phyloP scores from a whole-genome alignment of 257 asterid species.

The Scutellaria baicalensis region DNA sequence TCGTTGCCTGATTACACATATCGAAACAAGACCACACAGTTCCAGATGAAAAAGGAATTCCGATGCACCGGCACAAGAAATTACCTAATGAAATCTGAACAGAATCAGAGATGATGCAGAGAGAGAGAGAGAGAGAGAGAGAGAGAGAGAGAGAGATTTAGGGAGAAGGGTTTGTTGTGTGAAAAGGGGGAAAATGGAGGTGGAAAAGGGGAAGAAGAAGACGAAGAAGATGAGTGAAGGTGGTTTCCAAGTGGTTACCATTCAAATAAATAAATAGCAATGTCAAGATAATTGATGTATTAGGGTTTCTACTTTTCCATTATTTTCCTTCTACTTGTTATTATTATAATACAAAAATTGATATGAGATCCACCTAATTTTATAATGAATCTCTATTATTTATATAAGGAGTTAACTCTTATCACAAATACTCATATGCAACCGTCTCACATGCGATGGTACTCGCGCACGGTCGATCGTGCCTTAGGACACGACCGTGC shows the following conservation, averaged over 20 bases:
- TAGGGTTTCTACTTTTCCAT: constrained; percentile 23
- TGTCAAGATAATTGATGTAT: background rate
- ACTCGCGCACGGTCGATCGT: no score
- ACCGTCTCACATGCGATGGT: no score
- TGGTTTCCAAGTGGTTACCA: constrained; percentile 35
- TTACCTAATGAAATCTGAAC: constrained; percentile 19
- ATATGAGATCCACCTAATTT: no score
- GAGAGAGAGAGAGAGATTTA: background rate
- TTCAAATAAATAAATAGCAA: constrained; percentile 8
- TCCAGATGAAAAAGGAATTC: background rate
- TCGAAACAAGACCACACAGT: background rate
- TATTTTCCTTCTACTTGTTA: no score
- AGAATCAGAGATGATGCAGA: background rate
- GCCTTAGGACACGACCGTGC: no score
- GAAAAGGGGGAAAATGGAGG: constrained; percentile 10
- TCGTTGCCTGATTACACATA: constrained; percentile 6
- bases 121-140: background rate
- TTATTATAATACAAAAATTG: background rate
- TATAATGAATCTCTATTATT: no score
- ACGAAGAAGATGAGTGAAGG: constrained; percentile 12
- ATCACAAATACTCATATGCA: no score
- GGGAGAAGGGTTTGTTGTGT: constrained; percentile 15
- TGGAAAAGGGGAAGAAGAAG: constrained; percentile 4
- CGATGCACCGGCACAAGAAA: background rate
- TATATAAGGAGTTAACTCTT: no score